Conservation (phyloP, 768 basidiomycete species). For the Amanita thiersii region DNA sequence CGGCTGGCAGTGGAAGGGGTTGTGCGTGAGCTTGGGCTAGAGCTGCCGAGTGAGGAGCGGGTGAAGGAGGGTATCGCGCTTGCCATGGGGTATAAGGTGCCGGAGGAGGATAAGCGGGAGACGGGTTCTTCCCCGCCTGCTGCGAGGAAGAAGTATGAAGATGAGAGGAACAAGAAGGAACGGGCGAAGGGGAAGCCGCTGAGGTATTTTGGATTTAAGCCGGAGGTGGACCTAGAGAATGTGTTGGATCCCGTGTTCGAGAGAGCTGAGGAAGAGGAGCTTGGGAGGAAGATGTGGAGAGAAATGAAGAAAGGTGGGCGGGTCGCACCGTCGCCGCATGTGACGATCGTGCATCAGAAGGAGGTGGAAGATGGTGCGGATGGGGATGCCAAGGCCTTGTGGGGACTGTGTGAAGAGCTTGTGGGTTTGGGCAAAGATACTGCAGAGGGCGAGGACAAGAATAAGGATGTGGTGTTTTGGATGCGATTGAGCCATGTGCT, state of each 20-base stretch:
- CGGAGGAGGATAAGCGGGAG: constrained; percentile 17
- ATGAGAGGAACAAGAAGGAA: constrained; percentile 24
- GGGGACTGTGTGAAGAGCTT: constrained; percentile 44
- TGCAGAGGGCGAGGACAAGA: constrained; percentile 25
- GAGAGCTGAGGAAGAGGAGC: constrained; percentile 19
- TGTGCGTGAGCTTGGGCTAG: constrained; percentile 43
- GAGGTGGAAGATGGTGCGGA: constrained; percentile 19
- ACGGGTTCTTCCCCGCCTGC: constrained; percentile 13
- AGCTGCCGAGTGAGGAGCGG: constrained; percentile 43
- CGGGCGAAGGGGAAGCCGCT: constrained; percentile 25
- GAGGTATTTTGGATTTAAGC: constrained; percentile 74
- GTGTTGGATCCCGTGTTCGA: constrained; percentile 37
- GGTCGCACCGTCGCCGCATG: constrained; percentile 60
- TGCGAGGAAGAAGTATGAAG: constrained; percentile 18
- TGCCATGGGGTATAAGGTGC: constrained; percentile 26
- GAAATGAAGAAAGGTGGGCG: constrained; percentile 35
- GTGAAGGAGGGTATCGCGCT: constrained; percentile 50
- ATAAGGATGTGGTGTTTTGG: constrained; percentile 40
- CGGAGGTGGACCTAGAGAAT: constrained; percentile 56
- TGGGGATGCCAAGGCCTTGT: constrained; percentile 25
- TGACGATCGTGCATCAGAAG: constrained; percentile 78
- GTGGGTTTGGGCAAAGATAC: constrained; percentile 16
- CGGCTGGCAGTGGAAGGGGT: constrained; percentile 51
- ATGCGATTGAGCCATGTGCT: constrained; percentile 56
- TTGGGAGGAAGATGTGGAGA: constrained; percentile 37